phyloP scores from a whole-genome alignment of 1,139 yeast genomes.

The Eremothecium gossypii region DNA sequence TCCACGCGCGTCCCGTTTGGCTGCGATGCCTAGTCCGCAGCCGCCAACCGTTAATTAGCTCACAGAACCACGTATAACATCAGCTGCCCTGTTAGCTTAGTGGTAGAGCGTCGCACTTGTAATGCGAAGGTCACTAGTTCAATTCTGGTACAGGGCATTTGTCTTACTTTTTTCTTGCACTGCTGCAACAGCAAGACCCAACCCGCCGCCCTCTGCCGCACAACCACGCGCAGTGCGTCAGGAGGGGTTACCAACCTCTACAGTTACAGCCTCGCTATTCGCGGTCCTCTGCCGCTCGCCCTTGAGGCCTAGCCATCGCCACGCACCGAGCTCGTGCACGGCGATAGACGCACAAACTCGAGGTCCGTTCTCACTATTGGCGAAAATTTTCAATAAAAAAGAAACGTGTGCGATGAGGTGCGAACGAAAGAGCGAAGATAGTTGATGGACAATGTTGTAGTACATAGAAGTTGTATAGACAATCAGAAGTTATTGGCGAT shows the following conservation, averaged over 20 bases:
- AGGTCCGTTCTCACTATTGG: neutral
- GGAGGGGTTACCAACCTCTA: too few relatives aligned
- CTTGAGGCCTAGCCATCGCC: too few relatives aligned
- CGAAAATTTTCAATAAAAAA: constrained; percentile 3
- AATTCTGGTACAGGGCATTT: constrained; percentile 81
- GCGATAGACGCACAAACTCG: constrained; percentile 4
- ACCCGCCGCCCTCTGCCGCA: too few relatives aligned
- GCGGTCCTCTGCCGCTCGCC: too few relatives aligned
- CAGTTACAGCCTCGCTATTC: too few relatives aligned
- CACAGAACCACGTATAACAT: neutral
- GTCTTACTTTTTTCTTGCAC: constrained; percentile 12
- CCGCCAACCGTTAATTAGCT: too few relatives aligned
- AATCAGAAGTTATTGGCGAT: constrained; percentile 5
- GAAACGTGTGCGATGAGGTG: constrained; percentile 3
- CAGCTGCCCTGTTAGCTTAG: constrained; percentile 72
- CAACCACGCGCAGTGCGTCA: too few relatives aligned
- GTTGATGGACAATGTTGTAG: neutral
- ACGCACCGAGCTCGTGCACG: neutral
- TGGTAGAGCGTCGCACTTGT: constrained; percentile 96
- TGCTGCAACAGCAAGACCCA: too few relatives aligned
- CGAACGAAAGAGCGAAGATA: neutral
- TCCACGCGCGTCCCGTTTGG: too few relatives aligned
- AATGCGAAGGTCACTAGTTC: constrained; percentile 94
- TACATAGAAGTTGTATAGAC: too few relatives aligned
- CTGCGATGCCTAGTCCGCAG: too few relatives aligned